Conservation (phyloP, 2,329 filamentous ascomycete genomes). For the Aspergillus alliaceus region DNA sequence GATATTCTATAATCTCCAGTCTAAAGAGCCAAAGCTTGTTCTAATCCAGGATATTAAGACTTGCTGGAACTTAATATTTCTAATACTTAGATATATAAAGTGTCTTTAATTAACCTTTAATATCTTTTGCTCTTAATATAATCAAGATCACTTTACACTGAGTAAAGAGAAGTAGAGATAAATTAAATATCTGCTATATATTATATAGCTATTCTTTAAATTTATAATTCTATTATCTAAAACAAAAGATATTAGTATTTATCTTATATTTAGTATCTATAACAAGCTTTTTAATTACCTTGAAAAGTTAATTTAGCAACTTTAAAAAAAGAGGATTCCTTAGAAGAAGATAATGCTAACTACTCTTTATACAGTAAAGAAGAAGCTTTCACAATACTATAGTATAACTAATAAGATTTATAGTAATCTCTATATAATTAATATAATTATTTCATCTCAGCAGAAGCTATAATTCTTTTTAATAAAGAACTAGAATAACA, state of each 20-base stretch:
- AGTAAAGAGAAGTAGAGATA: too few species aligned
- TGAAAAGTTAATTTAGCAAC: background rate
- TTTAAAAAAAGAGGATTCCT: background rate
- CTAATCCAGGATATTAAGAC: too few species aligned
- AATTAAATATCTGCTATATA: too few species aligned
- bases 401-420: background rate
- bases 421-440: background rate
- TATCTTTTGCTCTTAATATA: too few species aligned
- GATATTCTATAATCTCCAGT: too few species aligned
- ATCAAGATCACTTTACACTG: too few species aligned
- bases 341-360: background rate
- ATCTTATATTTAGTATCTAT: background rate
- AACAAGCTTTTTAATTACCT: too few species aligned
- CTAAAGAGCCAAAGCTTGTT: too few species aligned
- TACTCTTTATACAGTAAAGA: background rate
- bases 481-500: background rate
- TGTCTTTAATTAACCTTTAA: too few species aligned
- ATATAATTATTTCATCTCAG: background rate
- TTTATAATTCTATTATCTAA: background rate
- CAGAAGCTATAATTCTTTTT: background rate
- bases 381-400: background rate
- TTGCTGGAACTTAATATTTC: too few species aligned
- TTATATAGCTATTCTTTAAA: background rate
- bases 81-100: too few species aligned
- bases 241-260: background rate